Evolutionary conservation across 2,329 filamentous ascomycete species (phyloP).

Genomic region (Colletotrichum musae): DNA sequence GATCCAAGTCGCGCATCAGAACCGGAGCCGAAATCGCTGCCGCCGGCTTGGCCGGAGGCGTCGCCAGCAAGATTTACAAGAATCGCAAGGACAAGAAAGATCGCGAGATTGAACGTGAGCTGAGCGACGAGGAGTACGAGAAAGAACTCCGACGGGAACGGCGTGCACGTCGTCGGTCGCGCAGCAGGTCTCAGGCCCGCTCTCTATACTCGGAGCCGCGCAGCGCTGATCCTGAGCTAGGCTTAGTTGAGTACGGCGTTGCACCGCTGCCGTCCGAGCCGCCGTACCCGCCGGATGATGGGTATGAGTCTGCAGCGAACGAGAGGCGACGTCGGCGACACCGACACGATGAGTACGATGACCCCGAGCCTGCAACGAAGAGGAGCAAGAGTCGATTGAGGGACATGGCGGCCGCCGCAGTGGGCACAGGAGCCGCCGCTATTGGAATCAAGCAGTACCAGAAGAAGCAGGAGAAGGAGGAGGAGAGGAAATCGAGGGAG

Average conservation of each 20-base stretch:
- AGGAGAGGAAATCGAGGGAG: conserved; percentile 44
- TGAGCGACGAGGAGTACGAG: conserved; percentile 51
- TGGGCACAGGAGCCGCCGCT: conserved; percentile 72
- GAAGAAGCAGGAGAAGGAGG: conserved; percentile 62
- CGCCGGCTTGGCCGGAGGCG: conserved; percentile 72
- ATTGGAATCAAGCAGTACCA: conserved; percentile 74
- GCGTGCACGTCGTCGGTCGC: conserved; percentile 47
- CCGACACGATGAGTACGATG: conserved; percentile 54
- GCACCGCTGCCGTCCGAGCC: conserved; percentile 65
- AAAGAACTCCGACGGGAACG: conserved; percentile 40
- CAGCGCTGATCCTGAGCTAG: conserved; percentile 75
- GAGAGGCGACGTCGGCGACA: conserved; percentile 57
- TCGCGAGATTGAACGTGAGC: conserved; percentile 53
- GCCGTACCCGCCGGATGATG: conserved; percentile 51
- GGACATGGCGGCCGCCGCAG: conserved; percentile 68
- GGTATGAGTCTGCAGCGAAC: conserved; percentile 65
- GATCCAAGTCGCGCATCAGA: conserved; percentile 63
- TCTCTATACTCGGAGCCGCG: conserved; percentile 65
- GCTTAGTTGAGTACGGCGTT: conserved; percentile 77
- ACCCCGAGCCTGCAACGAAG: conserved; percentile 56
- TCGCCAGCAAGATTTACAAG: conserved; percentile 74
- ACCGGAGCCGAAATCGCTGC: conserved; percentile 74
- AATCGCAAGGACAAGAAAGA: conserved; percentile 74
- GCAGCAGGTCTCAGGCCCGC: conserved; percentile 68
- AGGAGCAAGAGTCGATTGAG: conserved; percentile 69